Base-by-base conservation (phyloP, 768 basidiomycete genomes). In the Kwoniella botswanensis region DNA sequence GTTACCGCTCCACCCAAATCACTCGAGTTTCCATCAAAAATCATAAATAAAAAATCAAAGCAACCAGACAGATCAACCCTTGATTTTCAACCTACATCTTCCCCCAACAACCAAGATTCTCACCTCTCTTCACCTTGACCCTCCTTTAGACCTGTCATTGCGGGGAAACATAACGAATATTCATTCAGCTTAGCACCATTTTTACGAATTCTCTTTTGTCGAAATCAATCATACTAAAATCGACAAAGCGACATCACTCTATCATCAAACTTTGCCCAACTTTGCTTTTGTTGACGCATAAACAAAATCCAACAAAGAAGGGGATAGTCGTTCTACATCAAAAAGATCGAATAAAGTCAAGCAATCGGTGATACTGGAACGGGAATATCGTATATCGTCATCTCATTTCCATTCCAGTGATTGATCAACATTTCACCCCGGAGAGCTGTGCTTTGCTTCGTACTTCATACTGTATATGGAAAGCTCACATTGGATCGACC, bases 131-230 rank as follows among this genome's bases (percentile, higher is more conserved):
- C 54, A 55, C 24, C 21, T 21, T 7, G 54, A 55, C 54, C 41
- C 60, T 62, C 60, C 60, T 62, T 62, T 62, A 24, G 60, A 44
- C 3, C 21, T 63, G 44, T 29, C 62, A 63, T 63, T 52, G 44
- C 44, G 62, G 59, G 35, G 43, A 2, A 63, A 11, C 54, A 55
- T 21, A 24, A 55, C 54, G 54, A 24, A n/a, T 21, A n/a, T 35
- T 1, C 35, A n/a, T 29, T 6, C 29, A 29, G 29, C 29, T 29
- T 29, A 29, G 6, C 29, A 35, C 35, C 35, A 35, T 9, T 35
- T 35, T 35, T 7, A 7, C 35, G 7, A 35, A 35, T 7, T 35
- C 35, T 35, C 35, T 35, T 5, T 35, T 35, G 5, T 7, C 6
- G 35, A 35, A 35, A 35, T 7, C 35, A 35, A 50, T 50, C 46